Percentiles rank a stretch among this genome's conserved stretches.
These are phyloP conservation scores for Serendipita sp. DNA, from an alignment of 1,284 basidiomycete species.

Conservation along the genomic window DNA sequence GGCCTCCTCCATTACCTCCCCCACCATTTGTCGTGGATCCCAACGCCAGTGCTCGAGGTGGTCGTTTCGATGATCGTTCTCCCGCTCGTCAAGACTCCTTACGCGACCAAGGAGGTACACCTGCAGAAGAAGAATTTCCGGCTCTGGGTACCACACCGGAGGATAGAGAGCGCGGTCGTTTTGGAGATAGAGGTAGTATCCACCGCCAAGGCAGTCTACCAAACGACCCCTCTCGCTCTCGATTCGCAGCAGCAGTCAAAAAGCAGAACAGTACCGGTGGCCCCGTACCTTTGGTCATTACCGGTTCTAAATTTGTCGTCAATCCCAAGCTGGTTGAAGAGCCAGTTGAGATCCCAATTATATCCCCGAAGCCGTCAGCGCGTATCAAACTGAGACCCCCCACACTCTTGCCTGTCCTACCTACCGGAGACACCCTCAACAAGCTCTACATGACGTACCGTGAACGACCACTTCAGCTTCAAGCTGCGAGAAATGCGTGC, in stretches of 20 bases:
- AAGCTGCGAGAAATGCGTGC: constrained; percentile 85
- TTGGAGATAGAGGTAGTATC: constrained; percentile 26
- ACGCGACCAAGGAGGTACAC: constrained; percentile 44
- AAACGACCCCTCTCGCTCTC: constrained; percentile 63
- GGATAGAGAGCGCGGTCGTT: constrained; percentile 26
- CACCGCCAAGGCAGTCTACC: constrained; percentile 29
- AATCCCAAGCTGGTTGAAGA: constrained; percentile 13
- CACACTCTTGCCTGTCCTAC: constrained; percentile 72
- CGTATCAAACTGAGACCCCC: constrained; percentile 74
- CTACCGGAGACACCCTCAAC: constrained; percentile 68
- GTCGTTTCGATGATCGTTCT: constrained; percentile 9
- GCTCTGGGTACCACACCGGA: constrained; percentile 42
- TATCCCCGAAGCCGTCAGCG: constrained; percentile 65
- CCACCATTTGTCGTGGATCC: constrained; percentile 2
- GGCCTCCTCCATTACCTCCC: constrained; percentile 22
- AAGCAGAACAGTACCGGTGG: constrained; percentile 22
- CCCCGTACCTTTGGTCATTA: constrained; percentile 15
- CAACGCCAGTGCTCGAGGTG: not conserved
- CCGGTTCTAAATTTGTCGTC: constrained; percentile 18
- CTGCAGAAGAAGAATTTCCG: constrained; percentile 76
- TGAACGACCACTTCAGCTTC: constrained; percentile 73
- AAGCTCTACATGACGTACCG: constrained; percentile 79
- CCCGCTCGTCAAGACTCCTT: constrained; percentile 22
- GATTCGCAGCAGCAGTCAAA: constrained; percentile 76
- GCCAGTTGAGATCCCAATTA: constrained; percentile 34